Base-by-base conservation (phyloP, 176 grass and related monocot genomes). In the Melocanna baccifera region DNA sequence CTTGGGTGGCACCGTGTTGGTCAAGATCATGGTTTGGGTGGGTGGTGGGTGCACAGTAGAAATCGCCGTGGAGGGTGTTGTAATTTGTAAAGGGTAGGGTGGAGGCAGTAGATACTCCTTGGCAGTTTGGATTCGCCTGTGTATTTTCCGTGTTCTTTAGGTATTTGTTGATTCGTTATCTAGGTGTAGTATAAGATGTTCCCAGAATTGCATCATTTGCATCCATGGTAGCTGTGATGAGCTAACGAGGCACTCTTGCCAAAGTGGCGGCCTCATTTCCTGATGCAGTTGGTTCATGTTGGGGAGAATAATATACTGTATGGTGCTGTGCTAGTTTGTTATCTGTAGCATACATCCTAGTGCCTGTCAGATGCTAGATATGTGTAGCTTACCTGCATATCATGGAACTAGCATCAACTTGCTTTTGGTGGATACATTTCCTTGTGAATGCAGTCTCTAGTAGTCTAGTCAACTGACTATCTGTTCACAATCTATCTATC, bases 351-450 rank as follows among this genome's bases (percentile, higher is more conserved):
- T 72, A 72, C 36, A 81, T 28, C 34, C 37, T 14, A 57, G 12
- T 62, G 26, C 26, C 40, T 30, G 45, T 34, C 18, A 73, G 37
- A 62, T 80, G 51, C 32, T 87, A 90, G 47, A 71, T 71, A 61
- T 78, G 64, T 59, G 69, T 76, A 69, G 51, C 55, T 52, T 67
- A 75, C 50, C 20, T 73, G 3, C 73, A 77, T 92, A 59, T 53
- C 69, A 16, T 55, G 29, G n/a, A 81, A 32, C 32, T 63, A 81
- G 25, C 12, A 78, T 71, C 65, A 25, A 28, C 65, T 66, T 42
- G 34, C 71, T 56, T 29, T 45, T 47, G 23, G 23, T 10, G 6
- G 41, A 66, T 22, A 48, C 69, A 37, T 45, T 78, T 62, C 16
- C 48, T 81, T 9, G 42, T 83, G 37, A 50, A 23, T 81, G 46